Evolutionary conservation across 306 rosid species (phyloP), one percentile per base, ranked within the genome.

Genomic region (Quercus engelmannii): DNA sequence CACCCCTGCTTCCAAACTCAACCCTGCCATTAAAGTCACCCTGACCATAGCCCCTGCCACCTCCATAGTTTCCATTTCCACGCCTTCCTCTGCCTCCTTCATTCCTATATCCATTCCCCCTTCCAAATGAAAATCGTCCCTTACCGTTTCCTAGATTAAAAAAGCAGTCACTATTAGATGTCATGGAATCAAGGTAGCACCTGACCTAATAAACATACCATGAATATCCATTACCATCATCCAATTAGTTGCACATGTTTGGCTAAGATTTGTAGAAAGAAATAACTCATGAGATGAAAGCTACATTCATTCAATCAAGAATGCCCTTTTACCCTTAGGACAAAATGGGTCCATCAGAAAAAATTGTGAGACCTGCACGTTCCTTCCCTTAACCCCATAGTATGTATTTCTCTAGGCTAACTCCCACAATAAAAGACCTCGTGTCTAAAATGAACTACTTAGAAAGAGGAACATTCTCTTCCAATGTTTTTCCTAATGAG

Each of bases 1-100:
- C 87, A 69, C 79, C 88, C 85, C 91, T 81, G 59, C 83, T 81
- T 33, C 96, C 94, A 82, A 74, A 88, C 7, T 93, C 97, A 1
- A 78, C 79, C 87, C 91, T 78, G 76, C 81, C 65, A 14, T 63
- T 82, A 19, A 63, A 89, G 55, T 93, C 97, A 71, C 88, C 79
- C 25, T 92, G 96, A 33, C 90, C 90, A 85, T 85, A 91, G 80
- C 77, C 79, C 72, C 97, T 79, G 33, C 93, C 88, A 83, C 88
- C 86, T 76, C 91, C 97, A 59, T 80, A 89, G 79, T 81, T 89
- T 61, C 93, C 97, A 72, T 82, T 89, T 70, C 93, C 97, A 56
- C 93, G 94, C 23, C 91, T 94, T 86, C 97, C 97, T 86, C 97
- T 88, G 71, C 76, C 79, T 56, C 92, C 98, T 5, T 91, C 97